Conservation (phyloP, 2,329 filamentous ascomycete species). For the Fusarium ambrosium region DNA sequence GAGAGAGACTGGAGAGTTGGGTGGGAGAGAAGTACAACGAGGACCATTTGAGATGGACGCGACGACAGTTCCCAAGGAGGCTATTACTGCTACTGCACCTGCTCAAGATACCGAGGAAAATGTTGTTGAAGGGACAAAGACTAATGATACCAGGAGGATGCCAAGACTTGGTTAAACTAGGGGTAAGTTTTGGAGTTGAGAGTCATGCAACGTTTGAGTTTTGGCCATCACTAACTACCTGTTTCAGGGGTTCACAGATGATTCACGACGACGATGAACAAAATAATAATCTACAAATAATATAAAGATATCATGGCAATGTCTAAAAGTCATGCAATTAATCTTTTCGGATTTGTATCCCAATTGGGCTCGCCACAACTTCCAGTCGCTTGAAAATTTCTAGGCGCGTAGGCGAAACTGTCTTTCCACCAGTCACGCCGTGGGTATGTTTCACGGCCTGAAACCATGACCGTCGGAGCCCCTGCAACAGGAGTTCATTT, state of each 20-base stretch:
- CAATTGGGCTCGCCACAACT: neutral
- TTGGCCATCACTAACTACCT: neutral
- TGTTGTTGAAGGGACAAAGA: neutral
- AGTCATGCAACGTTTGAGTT: neutral
- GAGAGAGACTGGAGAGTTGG: neutral
- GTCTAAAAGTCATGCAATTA: neutral
- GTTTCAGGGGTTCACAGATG: neutral
- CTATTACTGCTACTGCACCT: neutral
- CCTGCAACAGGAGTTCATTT: conserved; percentile 38
- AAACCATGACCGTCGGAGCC: conserved; percentile 44
- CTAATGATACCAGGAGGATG: neutral
- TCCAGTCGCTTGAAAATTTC: neutral
- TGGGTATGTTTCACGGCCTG: conserved; percentile 40
- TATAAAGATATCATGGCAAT: neutral
- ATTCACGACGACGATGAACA: neutral
- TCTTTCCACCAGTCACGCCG: conserved; percentile 35
- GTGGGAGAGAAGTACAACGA: neutral
- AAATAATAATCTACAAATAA: neutral
- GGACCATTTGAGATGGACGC: neutral
- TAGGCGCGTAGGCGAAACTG: neutral
- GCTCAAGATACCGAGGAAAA: neutral
- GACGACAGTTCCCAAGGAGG: neutral
- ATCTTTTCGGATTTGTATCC: neutral
- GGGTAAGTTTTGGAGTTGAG: neutral
- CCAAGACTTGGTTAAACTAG: neutral